Evolutionary conservation across 1,284 basidiomycete genomes (phyloP).

Genomic region (Cutaneotrichosporon arboriforme): DNA sequence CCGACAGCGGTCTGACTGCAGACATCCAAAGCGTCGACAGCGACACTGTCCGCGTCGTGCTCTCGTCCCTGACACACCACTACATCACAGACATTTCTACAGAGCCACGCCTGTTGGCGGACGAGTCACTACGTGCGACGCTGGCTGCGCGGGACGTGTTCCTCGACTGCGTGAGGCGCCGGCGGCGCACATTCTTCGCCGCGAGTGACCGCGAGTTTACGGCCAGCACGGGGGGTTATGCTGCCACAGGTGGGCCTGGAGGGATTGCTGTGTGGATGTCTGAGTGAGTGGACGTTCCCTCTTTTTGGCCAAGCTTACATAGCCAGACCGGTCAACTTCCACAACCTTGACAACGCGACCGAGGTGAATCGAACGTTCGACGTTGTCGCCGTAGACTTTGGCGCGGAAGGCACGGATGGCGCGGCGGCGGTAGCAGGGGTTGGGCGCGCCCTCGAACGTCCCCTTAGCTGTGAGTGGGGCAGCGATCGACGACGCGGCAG

Average conservation of each 20-base stretch:
- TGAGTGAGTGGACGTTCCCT: slow-evolving; percentile 42
- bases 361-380: slow-evolving; percentile 30
- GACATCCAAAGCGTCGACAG: slow-evolving; percentile 24
- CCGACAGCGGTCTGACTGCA: slow-evolving; percentile 12
- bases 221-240: slow-evolving; percentile 24
- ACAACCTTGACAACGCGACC: slow-evolving; percentile 33
- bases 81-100: slow-evolving; percentile 26
- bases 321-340: slow-evolving; percentile 23
- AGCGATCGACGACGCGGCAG: slow-evolving; percentile 13
- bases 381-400: slow-evolving; percentile 29
- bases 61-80: slow-evolving; percentile 34
- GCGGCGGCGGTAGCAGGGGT: slow-evolving; percentile 12
- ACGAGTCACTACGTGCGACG: slow-evolving; percentile 23
- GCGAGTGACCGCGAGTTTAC: slow-evolving; percentile 14
- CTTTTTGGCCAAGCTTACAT: no score
- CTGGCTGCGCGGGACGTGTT: slow-evolving; percentile 31
- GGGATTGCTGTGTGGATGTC: slow-evolving; percentile 25
- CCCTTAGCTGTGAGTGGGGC: slow-evolving; percentile 22
- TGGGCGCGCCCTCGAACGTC: slow-evolving; percentile 12
- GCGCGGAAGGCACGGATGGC: slow-evolving; percentile 10
- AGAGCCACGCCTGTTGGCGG: slow-evolving; percentile 18
- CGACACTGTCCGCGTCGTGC: slow-evolving; percentile 24
- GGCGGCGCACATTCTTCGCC: slow-evolving; percentile 8
- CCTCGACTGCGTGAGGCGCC: slow-evolving; percentile 22
- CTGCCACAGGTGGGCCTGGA: slow-evolving; percentile 17